phyloP scores from a whole-genome alignment of 176 grass and related monocot species.

The Paspalum vaginatum region DNA sequence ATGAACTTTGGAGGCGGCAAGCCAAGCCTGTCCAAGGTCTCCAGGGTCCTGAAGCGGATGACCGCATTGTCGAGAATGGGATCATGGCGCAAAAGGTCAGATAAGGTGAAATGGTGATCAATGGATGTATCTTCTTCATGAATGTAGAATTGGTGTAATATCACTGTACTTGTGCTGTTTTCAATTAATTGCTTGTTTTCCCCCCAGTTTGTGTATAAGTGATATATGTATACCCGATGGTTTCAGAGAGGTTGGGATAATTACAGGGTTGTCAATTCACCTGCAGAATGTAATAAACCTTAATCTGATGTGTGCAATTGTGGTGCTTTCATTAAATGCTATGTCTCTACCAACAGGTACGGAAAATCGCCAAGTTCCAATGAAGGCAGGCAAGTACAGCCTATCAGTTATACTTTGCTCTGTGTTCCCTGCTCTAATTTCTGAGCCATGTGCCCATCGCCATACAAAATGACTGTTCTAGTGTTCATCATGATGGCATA shows the following conservation, averaged over 20 bases:
- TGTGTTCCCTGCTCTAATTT: not conserved
- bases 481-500: not conserved
- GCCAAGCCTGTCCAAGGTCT: conserved; percentile 76
- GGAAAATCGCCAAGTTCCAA: not conserved
- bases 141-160: not conserved
- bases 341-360: not conserved
- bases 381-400: not conserved
- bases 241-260: conserved; percentile 30
- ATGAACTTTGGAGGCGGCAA: conserved; percentile 82
- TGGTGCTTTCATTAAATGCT: conserved; percentile 15
- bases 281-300: conserved; percentile 41
- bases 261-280: conserved; percentile 20
- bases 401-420: not conserved
- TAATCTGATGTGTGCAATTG: conserved; percentile 30
- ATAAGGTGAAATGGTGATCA: not conserved
- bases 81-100: conserved; percentile 31
- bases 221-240: conserved; percentile 35
- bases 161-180: conserved; percentile 14
- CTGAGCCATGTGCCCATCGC: not conserved
- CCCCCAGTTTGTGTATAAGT: conserved; percentile 17
- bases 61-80: conserved; percentile 53
- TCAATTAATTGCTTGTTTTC: not conserved
- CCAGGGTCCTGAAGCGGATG: conserved; percentile 81
- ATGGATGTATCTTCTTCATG: not conserved
- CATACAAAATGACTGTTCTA: not conserved